Evolutionary conservation across 257 asterid genomes (phyloP).

Genomic region (Primulina tabacum): DNA sequence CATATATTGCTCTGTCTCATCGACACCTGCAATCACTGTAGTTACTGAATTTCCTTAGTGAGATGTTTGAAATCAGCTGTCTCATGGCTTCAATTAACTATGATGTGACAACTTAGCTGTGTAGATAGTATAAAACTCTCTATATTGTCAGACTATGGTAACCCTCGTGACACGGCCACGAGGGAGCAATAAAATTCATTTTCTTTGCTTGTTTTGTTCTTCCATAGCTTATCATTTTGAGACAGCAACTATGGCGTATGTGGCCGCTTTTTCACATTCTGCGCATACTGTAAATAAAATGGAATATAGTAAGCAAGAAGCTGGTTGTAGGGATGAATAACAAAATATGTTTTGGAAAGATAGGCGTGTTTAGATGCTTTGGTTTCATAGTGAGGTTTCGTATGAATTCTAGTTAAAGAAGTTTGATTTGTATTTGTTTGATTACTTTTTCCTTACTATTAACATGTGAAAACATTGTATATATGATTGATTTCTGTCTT

Average conservation of each 20-base stretch:
- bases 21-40: neutral
- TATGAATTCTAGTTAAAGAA: slow-evolving; percentile 11
- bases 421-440: neutral
- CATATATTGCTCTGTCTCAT: neutral
- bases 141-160: neutral
- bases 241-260: neutral
- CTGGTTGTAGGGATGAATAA: neutral
- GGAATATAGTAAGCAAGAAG: neutral
- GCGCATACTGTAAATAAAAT: neutral
- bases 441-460: slow-evolving; percentile 1
- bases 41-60: no score
- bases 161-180: neutral
- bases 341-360: slow-evolving; percentile 1
- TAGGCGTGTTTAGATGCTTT: neutral
- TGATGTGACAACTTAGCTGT: no score
- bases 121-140: no score
- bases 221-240: neutral
- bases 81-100: no score
- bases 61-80: no score
- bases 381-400: neutral
- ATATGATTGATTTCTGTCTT: neutral
- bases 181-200: neutral
- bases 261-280: neutral
- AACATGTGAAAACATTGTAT: slow-evolving; percentile 10
- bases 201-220: neutral